Percentiles rank a stretch among this genome's conserved stretches.
Conservation (phyloP, 2,329 filamentous ascomycete genomes). For the Fusarium fujikuroi region DNA sequence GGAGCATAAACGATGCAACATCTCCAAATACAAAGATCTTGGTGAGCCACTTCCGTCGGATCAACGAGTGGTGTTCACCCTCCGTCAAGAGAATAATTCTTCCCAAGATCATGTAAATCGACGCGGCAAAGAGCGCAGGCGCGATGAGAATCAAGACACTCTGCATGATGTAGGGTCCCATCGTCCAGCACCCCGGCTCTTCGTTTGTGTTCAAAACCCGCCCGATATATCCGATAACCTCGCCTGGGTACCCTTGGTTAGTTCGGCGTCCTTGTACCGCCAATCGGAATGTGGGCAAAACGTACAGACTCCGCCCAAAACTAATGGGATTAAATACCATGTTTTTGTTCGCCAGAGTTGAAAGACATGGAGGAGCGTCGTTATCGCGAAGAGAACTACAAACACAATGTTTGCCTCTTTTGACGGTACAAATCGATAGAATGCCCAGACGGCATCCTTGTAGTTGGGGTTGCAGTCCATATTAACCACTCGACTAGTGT, state of each 20-base stretch:
- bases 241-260: slow-evolving; percentile 27
- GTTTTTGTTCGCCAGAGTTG: slow-evolving; percentile 42
- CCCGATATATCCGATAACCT: slow-evolving; percentile 56
- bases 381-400: slow-evolving; percentile 37
- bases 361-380: slow-evolving; percentile 37
- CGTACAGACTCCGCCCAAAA: slow-evolving; percentile 40
- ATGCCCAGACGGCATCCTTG: slow-evolving; percentile 38
- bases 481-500: background rate
- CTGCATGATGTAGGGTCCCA: slow-evolving; percentile 54
- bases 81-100: slow-evolving; percentile 52
- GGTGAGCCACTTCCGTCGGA: slow-evolving; percentile 57
- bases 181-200: slow-evolving; percentile 49
- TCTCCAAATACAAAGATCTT: slow-evolving; percentile 65
- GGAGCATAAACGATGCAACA: slow-evolving; percentile 55
- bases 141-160: slow-evolving; percentile 52
- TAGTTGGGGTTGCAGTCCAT: slow-evolving; percentile 41
- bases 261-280: background rate
- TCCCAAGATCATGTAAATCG: slow-evolving; percentile 60
- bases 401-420: slow-evolving; percentile 38
- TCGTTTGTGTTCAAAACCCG: slow-evolving; percentile 56
- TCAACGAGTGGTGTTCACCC: slow-evolving; percentile 53
- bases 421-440: slow-evolving; percentile 42
- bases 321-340: slow-evolving; percentile 43
- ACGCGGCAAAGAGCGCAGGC: slow-evolving; percentile 58
- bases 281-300: background rate